Conservation (phyloP, 495 filamentous ascomycete species). For the Penicillium diatomitis region DNA sequence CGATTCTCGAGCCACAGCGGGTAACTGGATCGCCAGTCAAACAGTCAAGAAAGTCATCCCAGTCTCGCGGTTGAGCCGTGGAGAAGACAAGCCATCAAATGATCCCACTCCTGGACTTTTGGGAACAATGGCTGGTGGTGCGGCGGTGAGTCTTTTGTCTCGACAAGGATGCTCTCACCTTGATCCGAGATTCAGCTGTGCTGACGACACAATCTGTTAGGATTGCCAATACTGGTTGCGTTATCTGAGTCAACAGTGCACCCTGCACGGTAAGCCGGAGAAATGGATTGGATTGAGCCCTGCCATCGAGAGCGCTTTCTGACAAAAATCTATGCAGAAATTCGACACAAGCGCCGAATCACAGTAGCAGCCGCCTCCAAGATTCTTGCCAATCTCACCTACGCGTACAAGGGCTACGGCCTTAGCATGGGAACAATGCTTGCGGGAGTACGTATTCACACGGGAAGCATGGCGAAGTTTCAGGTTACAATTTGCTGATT, state of each 20-base stretch:
- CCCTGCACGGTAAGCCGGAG: slow-evolving; percentile 62
- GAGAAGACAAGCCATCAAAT: slow-evolving; percentile 52
- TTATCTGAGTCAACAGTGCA: slow-evolving; percentile 97
- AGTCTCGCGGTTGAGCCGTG: slow-evolving; percentile 40
- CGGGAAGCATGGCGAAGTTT: neutral
- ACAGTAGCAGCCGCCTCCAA: slow-evolving; percentile 94
- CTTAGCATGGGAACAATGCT: slow-evolving; percentile 99
- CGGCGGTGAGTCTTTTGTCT: slow-evolving; percentile 53
- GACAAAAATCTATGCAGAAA: slow-evolving; percentile 39
- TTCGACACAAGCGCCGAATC: slow-evolving; percentile 97
- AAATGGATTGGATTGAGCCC: neutral
- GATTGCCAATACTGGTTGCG: slow-evolving; percentile 99
- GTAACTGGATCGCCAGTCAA: slow-evolving; percentile 98
- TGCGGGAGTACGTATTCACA: slow-evolving; percentile 59
- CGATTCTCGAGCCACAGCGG: slow-evolving; percentile 90
- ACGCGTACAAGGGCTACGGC: slow-evolving; percentile 96
- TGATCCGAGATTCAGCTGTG: neutral
- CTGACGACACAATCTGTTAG: slow-evolving; percentile 29
- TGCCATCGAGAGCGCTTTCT: neutral
- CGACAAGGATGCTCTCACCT: too few relatives aligned
- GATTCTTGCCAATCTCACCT: slow-evolving; percentile 96
- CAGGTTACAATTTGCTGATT: neutral
- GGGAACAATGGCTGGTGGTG: slow-evolving; percentile 97
- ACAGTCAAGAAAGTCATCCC: slow-evolving; percentile 98
- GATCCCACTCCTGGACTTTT: slow-evolving; percentile 70